These are phyloP conservation scores for Arctium minus DNA, from an alignment of 129 eudicot genomes.

Conservation along the genomic window DNA sequence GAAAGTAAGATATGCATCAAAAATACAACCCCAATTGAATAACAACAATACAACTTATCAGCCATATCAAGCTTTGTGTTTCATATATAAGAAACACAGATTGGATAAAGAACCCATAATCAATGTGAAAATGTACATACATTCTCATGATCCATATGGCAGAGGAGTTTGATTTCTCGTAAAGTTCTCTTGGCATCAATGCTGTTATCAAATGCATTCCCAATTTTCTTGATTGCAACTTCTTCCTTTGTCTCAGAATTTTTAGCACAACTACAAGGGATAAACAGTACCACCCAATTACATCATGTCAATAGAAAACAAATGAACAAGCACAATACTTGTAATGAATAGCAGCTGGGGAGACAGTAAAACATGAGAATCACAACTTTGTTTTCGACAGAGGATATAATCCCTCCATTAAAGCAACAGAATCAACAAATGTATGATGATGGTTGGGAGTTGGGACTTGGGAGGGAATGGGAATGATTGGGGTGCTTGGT, in stretches of 20 bases:
- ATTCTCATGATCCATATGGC: slow-evolving; percentile 88
- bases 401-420: background rate
- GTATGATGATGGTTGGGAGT: no score
- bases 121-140: slow-evolving; percentile 34
- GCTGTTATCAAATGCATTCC: slow-evolving; percentile 71
- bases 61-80: background rate
- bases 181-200: slow-evolving; percentile 88
- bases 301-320: background rate
- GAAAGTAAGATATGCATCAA: slow-evolving; percentile 5
- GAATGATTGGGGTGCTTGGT: no score
- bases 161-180: slow-evolving; percentile 80
- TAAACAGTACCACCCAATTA: slow-evolving; percentile 3
- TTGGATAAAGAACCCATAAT: background rate
- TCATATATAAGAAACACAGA: background rate
- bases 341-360: background rate
- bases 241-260: slow-evolving; percentile 76
- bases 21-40: background rate
- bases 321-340: background rate
- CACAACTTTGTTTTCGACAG: background rate
- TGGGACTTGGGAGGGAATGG: no score
- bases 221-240: slow-evolving; percentile 83
- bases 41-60: background rate
- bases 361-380: background rate
- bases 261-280: slow-evolving; percentile 52
- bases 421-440: no score